phyloP scores from a whole-genome alignment of 768 basidiomycete genomes.

The Boletus patriciae region DNA sequence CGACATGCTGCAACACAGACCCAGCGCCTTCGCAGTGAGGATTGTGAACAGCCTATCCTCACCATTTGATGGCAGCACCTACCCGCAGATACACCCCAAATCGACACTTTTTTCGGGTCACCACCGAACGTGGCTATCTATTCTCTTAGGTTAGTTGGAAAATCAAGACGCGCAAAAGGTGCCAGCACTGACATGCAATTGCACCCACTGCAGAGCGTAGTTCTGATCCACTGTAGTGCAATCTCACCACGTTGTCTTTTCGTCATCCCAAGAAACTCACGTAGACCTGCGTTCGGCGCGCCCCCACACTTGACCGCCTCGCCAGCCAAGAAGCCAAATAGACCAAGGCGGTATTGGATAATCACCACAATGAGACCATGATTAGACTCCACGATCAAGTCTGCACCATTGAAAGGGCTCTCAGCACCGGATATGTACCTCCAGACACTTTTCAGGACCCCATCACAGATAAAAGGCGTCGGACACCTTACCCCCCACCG shows the following conservation, averaged over 20 bases:
- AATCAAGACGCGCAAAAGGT: not conserved
- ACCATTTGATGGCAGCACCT: not conserved
- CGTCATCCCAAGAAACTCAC: not conserved
- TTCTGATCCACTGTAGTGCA: conserved; percentile 1
- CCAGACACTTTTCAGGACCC: not conserved
- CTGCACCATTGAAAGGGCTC: not conserved
- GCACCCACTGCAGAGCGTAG: conserved; percentile 6
- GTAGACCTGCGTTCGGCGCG: conserved; percentile 3
- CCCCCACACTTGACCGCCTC: not conserved
- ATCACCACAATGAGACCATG: conserved; percentile 6
- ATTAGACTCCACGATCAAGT: conserved; percentile 5
- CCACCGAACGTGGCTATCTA: conserved; percentile 8
- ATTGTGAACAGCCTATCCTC: too few species aligned
- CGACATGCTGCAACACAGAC: conserved; percentile 10
- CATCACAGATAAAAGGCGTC: not conserved
- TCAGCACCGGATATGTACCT: not conserved
- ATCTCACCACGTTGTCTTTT: not conserved
- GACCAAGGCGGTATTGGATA: conserved; percentile 11
- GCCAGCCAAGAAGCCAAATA: conserved; percentile 8
- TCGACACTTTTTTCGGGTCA: not conserved
- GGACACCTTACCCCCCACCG: conserved; percentile 5
- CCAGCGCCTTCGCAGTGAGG: conserved; percentile 1
- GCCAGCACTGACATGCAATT: conserved; percentile 1
- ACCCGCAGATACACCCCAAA: conserved; percentile 13
- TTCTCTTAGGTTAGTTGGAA: not conserved